phyloP scores from a whole-genome alignment of 2,329 filamentous ascomycete genomes.

The Nectriaceae sp. region DNA sequence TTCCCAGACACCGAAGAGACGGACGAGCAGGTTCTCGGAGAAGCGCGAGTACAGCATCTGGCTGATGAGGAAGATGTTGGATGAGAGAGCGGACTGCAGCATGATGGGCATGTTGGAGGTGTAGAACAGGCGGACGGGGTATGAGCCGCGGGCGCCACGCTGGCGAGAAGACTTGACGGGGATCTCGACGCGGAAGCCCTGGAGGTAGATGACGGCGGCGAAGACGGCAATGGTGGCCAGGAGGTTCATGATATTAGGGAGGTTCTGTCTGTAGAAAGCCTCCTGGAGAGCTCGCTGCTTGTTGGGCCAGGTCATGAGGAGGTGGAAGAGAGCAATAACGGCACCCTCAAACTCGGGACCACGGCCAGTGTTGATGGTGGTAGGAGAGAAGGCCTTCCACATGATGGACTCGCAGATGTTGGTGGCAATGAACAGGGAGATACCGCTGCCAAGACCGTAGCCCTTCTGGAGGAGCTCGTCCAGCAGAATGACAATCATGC shows the following conservation, averaged over 20 bases:
- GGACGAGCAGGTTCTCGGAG: constrained; percentile 97
- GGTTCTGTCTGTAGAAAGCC: constrained; percentile 98
- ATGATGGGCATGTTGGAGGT: constrained; percentile 99
- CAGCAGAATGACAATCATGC: constrained; percentile 97
- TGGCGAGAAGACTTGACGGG: constrained; percentile 99
- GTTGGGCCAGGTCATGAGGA: constrained; percentile 97
- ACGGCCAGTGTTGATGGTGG: constrained; percentile 98
- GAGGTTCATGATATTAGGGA: constrained; percentile 99
- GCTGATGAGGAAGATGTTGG: constrained; percentile 98
- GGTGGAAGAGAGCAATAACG: constrained; percentile 96
- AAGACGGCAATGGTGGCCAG: constrained; percentile 92
- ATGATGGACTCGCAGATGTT: constrained; percentile 99
- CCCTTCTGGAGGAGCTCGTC: constrained; percentile 99
- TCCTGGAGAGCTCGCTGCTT: constrained; percentile 98
- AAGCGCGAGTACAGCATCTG: constrained; percentile 99
- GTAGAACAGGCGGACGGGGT: constrained; percentile 99
- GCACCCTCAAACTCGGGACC: constrained; percentile 99
- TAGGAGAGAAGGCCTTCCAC: constrained; percentile 99
- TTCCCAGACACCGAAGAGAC: constrained; percentile 98
- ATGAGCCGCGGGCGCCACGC: constrained; percentile 96
- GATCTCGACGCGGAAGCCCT: constrained; percentile 99
- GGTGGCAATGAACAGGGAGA: constrained; percentile 99
- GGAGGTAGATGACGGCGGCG: constrained; percentile 96
- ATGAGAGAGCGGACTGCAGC: constrained; percentile 97
- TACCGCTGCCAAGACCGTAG: constrained; percentile 96